These are phyloP conservation scores for Solanum etuberosum DNA, from an alignment of 257 asterid genomes.

Conservation along the genomic window DNA sequence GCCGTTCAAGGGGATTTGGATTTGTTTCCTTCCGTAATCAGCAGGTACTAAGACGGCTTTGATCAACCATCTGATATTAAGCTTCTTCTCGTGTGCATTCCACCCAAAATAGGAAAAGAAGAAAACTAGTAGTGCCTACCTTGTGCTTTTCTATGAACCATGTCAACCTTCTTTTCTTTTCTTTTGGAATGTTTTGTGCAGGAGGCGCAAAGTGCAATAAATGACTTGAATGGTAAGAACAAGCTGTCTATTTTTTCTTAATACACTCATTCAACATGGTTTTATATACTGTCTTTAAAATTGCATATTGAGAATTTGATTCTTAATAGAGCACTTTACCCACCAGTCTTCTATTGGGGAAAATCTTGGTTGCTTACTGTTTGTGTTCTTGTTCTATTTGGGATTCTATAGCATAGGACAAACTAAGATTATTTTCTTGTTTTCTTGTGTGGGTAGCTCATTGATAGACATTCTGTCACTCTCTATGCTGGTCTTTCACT, in stretches of 20 bases:
- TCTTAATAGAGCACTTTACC: neutral
- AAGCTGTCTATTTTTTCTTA: neutral
- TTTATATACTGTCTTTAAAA: neutral
- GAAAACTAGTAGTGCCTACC: neutral
- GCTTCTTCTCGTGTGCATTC: neutral
- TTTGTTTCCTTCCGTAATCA: constrained; percentile 80
- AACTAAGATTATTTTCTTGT: neutral
- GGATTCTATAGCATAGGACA: neutral
- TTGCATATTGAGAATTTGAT: neutral
- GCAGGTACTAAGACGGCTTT: constrained; percentile 31
- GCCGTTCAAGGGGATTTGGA: constrained; percentile 90
- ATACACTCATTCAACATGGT: neutral
- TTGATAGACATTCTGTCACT: neutral
- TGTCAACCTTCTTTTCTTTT: neutral
- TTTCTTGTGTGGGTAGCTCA: neutral
- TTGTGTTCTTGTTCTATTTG: neutral
- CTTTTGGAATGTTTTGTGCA: constrained; percentile 11
- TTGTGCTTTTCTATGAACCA: neutral
- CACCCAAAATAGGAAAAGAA: neutral
- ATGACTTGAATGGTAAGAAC: constrained; percentile 61
- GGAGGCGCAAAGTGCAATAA: constrained; percentile 82
- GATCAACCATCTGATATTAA: neutral
- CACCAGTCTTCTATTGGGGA: neutral
- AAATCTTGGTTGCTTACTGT: neutral
- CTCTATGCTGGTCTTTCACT: neutral